Conservation (phyloP, 805 yeast species). For the Ogataea ramenticola region DNA sequence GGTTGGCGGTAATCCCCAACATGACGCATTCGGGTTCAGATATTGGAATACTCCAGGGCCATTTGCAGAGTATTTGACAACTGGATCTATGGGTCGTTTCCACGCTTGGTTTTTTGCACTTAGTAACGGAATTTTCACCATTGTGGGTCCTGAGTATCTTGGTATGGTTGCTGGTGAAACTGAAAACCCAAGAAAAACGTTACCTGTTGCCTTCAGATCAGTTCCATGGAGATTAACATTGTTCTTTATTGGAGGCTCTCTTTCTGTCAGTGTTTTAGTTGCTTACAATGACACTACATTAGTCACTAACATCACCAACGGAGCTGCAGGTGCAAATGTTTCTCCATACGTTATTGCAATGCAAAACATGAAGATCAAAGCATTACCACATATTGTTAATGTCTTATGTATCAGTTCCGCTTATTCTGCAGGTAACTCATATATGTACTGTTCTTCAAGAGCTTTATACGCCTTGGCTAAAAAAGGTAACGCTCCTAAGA, state of each 20-base stretch:
- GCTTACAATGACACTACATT: constrained; percentile 26
- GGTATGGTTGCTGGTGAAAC: constrained; percentile 37
- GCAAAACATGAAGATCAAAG: constrained; percentile 50
- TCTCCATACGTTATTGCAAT: constrained; percentile 78
- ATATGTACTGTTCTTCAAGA: constrained; percentile 60
- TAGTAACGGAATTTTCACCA: constrained; percentile 28
- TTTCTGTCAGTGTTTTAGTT: constrained; percentile 30
- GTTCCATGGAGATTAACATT: constrained; percentile 33
- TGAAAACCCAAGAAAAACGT: constrained; percentile 30
- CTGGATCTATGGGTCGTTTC: constrained; percentile 54
- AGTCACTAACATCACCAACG: constrained; percentile 39
- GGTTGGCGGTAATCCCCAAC: constrained; percentile 73
- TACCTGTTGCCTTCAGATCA: constrained; percentile 31
- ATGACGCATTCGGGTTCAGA: constrained; percentile 54
- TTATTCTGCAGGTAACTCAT: constrained; percentile 74
- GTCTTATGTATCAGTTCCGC: constrained; percentile 65
- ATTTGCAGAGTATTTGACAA: constrained; percentile 41
- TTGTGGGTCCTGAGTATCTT: constrained; percentile 36
- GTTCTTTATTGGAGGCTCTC: constrained; percentile 34
- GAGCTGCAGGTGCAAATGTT: constrained; percentile 63
- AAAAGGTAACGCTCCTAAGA: constrained; percentile 63
- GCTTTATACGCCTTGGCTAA: constrained; percentile 56
- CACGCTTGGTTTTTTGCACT: constrained; percentile 41
- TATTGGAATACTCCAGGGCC: constrained; percentile 37
- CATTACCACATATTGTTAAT: constrained; percentile 66